Evolutionary conservation across 306 rosid species (phyloP).

Genomic region (Vigna reflexopilosa): DNA sequence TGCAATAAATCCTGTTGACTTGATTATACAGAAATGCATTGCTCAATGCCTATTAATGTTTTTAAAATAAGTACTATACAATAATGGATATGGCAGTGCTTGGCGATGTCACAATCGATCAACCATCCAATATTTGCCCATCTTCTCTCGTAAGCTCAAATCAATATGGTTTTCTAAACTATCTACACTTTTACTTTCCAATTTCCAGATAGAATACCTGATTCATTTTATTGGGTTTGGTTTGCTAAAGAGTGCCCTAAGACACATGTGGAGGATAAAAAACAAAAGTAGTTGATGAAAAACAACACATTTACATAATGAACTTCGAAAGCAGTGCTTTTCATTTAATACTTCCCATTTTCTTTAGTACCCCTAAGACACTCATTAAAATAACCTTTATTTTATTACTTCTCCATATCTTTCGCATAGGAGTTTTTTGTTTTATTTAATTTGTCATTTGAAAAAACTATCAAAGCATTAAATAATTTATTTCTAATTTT

Average conservation of each 20-base stretch:
- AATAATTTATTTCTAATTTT: neutral
- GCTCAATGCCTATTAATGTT: neutral
- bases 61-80: neutral
- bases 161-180: neutral
- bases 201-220: neutral
- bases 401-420: slow-evolving; percentile 5
- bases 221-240: neutral
- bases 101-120: slow-evolving; percentile 2
- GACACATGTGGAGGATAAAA: neutral
- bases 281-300: slow-evolving; percentile 2
- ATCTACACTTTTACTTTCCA: slow-evolving; percentile 24
- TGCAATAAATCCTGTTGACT: neutral
- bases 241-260: slow-evolving; percentile 6
- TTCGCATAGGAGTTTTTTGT: neutral
- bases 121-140: slow-evolving; percentile 18
- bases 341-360: slow-evolving; percentile 5
- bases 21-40: neutral
- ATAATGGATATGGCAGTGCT: slow-evolving; percentile 13
- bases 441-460: slow-evolving; percentile 5
- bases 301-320: neutral
- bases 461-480: neutral
- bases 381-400: slow-evolving; percentile 20
- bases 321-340: neutral
- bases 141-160: neutral
- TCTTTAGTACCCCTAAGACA: neutral